Conservation (phyloP, 441 rosid genomes). For the Syzygium syzygioides region DNA sequence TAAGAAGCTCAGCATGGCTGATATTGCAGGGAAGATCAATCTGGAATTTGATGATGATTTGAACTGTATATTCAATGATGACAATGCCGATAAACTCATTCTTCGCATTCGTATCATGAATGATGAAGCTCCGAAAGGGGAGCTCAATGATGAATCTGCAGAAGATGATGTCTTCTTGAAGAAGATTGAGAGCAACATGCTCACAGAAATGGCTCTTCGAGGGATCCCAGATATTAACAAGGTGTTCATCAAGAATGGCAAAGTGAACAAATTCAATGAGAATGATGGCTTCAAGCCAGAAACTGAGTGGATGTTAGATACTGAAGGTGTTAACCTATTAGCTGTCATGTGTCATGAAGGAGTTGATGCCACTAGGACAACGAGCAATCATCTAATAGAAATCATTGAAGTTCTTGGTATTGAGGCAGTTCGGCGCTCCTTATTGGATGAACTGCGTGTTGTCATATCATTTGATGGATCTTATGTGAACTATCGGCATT, state of each 20-base stretch:
- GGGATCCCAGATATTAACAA: constrained; percentile 98
- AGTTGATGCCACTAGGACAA: constrained; percentile 89
- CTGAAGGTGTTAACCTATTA: constrained; percentile 97
- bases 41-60: constrained; percentile 91
- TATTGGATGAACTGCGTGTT: constrained; percentile 91
- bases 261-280: constrained; percentile 80
- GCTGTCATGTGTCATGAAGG: constrained; percentile 97
- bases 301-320: constrained; percentile 98
- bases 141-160: constrained; percentile 79
- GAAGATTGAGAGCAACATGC: constrained; percentile 98
- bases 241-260: constrained; percentile 81
- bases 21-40: constrained; percentile 96
- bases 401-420: constrained; percentile 94
- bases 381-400: constrained; percentile 97
- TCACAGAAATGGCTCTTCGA: constrained; percentile 98
- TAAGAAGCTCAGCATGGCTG: constrained; percentile 97
- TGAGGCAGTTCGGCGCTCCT: constrained; percentile 91
- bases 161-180: constrained; percentile 98
- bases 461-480: constrained; percentile 98
- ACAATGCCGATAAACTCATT: constrained; percentile 88
- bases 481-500: constrained; percentile 91
- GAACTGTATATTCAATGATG: constrained; percentile 97
- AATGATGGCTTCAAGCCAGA: constrained; percentile 70
- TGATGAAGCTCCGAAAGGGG: constrained; percentile 95
- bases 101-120: constrained; percentile 98